Evolutionary conservation across 169 alveolate species (phyloP).

Genomic region (Besnoitia besnoiti): DNA sequence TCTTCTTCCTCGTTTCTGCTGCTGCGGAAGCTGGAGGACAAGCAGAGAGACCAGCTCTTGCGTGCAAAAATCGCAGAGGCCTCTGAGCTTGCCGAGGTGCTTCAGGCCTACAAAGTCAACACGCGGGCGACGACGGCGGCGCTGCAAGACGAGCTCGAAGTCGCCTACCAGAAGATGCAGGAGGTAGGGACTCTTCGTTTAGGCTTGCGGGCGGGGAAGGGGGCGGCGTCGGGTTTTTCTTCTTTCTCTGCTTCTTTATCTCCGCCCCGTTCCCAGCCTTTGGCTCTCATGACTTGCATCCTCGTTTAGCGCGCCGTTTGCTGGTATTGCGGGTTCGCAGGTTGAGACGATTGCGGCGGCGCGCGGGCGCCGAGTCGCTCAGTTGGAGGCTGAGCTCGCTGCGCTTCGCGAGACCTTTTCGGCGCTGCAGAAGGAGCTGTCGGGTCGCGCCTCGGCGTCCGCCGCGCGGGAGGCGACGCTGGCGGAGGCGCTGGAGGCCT

Average conservation of each 20-base stretch:
- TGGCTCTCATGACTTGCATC: background rate
- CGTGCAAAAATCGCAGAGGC: background rate
- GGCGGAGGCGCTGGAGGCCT: background rate
- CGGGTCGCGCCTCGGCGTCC: background rate
- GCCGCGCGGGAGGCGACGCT: background rate
- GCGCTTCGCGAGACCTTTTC: background rate
- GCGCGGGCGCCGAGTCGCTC: background rate
- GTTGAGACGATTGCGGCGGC: background rate
- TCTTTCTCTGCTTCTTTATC: background rate
- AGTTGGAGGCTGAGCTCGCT: background rate
- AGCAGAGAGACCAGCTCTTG: background rate
- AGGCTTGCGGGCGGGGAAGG: background rate
- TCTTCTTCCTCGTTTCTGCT: background rate
- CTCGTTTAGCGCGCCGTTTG: background rate
- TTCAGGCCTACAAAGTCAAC: conserved; percentile 4
- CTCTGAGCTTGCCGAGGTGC: background rate
- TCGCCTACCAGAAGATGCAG: background rate
- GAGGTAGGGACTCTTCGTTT: background rate
- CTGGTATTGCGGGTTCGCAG: background rate
- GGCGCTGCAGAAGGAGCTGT: background rate
- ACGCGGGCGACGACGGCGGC: background rate
- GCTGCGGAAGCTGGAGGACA: background rate
- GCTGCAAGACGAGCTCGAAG: background rate
- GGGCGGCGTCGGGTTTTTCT: background rate
- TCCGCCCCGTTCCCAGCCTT: background rate